These are phyloP conservation scores for Drechslerella dactyloides DNA, from an alignment of 2,329 filamentous ascomycete genomes.

Conservation along the genomic window DNA sequence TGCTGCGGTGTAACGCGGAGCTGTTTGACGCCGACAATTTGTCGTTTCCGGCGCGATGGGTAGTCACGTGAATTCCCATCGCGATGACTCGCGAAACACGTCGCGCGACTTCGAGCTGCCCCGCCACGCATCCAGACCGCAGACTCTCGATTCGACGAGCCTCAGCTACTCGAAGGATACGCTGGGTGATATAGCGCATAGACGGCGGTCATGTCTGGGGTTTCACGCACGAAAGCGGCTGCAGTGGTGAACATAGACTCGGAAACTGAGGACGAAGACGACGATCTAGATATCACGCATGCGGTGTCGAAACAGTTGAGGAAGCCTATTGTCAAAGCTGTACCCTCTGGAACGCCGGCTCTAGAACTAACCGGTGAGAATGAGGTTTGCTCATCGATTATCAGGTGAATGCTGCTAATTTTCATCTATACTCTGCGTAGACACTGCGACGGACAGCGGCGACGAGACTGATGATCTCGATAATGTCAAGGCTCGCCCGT, in stretches of 20 bases:
- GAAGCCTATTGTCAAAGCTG: neutral
- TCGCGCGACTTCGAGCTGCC: neutral
- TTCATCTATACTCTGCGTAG: neutral
- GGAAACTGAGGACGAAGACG: slow-evolving; percentile 19
- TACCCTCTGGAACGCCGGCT: too few species aligned
- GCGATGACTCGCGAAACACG: slow-evolving; percentile 4
- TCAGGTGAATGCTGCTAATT: neutral
- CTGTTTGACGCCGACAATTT: neutral
- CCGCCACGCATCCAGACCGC: neutral
- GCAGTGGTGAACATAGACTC: slow-evolving; percentile 11
- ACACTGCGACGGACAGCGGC: slow-evolving; percentile 16
- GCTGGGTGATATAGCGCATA: neutral
- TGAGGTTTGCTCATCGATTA: neutral
- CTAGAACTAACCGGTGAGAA: neutral
- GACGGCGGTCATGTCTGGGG: slow-evolving; percentile 8
- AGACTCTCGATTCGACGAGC: neutral
- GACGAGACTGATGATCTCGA: slow-evolving; percentile 44
- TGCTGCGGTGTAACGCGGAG: too few species aligned
- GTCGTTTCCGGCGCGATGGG: neutral
- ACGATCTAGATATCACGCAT: slow-evolving; percentile 44
- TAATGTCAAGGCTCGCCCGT: slow-evolving; percentile 21
- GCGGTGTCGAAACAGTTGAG: slow-evolving; percentile 29
- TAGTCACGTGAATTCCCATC: slow-evolving; percentile 2
- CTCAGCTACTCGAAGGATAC: neutral
- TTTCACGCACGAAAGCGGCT: neutral